A percentile compares a stretch with the other conserved stretches of the same genome.
Evolutionary conservation across 306 rosid species (phyloP).

Genomic region (Castanospermum australe): DNA sequence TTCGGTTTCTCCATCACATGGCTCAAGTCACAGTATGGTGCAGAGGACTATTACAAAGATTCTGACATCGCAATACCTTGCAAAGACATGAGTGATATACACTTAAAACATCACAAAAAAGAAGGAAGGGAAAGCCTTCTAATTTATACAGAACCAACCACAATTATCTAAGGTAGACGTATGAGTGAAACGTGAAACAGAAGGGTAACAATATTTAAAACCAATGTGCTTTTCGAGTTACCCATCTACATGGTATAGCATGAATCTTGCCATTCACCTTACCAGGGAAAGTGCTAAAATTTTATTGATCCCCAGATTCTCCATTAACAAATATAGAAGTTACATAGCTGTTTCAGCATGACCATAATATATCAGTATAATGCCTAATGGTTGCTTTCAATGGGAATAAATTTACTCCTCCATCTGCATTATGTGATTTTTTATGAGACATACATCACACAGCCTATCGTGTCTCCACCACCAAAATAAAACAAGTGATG

Average conservation of each 20-base stretch:
- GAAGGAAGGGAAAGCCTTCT: not conserved
- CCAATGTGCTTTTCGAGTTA: not conserved
- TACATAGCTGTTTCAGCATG: not conserved
- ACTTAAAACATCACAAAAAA: not conserved
- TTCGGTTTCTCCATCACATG: not conserved
- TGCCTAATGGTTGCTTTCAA: not conserved
- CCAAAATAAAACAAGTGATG: not conserved
- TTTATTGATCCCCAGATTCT: not conserved
- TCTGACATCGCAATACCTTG: not conserved
- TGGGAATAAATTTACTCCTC: not conserved
- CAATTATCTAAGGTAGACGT: not conserved
- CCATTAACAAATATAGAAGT: not conserved
- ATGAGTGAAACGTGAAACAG: not conserved
- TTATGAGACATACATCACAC: not conserved
- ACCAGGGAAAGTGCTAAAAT: not conserved
- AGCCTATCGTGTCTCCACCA: not conserved
- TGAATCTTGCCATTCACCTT: not conserved
- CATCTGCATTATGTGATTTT: not conserved
- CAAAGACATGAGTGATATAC: not conserved
- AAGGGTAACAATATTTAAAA: not conserved
- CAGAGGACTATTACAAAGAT: not conserved
- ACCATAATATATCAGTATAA: not conserved
- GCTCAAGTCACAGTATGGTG: not conserved
- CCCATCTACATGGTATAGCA: not conserved
- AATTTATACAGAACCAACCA: not conserved